Evolutionary conservation across 2,329 filamentous ascomycete species (phyloP), one percentile per base, ranked within the genome.

Genomic region (Fusarium oligoseptatum): DNA sequence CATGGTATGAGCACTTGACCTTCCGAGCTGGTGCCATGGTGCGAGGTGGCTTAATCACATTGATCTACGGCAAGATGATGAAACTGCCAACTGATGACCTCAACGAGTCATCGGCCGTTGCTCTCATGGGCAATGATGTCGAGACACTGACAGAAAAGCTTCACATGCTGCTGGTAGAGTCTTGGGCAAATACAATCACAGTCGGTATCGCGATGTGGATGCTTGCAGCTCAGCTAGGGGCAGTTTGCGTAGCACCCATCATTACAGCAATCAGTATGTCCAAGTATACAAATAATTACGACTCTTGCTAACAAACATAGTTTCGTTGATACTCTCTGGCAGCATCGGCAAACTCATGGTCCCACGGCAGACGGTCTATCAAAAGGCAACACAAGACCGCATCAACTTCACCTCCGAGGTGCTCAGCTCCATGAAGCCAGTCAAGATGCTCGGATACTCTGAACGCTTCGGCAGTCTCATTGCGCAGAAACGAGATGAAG

Each of bases 391-490:
- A 1, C 80, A 82, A 24, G 73, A 74, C 12, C 80, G 81, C 6
- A 81, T 82, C 52, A 82, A 81, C 22, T 78, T 82, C 15, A 83
- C 80, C 1, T 79, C 80, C 0, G 78, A 82, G 29, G 76, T 81
- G 2, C 66, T 83, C 8, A 68, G 78, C 4, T 81, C 79, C 1
- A 79, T 82, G 29, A 82, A 82, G 17, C 71, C 79, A 1, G 76
- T 82, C n/a, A 83, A 83, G 58, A 82, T 83, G 80, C 73, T 82
- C 2, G 81, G 81, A 0, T 72, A 79, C 9, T 75, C 80, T 2
- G 78, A 81, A 24, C 71, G 70, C 11, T 80, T 82, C 14, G 64
- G 68, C 2, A 60, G 62, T 3, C 63, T 80, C 0, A 78, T 82
- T 61, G 64, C 72, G 14, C 61, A 74, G 20, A 80, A 77, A 43